Evolutionary conservation across 2,329 filamentous ascomycete species (phyloP).

Genomic region (Fusarium pseudonygamai): DNA sequence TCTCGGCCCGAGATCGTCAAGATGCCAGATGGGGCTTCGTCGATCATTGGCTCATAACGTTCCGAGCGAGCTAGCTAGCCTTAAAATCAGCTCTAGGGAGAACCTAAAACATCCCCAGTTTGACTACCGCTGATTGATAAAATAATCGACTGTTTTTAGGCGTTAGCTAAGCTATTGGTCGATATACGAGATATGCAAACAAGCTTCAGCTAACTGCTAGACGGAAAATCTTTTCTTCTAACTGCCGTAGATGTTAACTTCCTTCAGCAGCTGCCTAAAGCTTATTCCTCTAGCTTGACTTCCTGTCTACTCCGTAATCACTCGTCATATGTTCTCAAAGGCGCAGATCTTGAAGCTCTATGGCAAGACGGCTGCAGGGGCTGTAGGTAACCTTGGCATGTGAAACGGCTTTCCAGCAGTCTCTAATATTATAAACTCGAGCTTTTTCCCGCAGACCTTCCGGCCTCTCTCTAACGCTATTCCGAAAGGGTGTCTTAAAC

Average conservation of each 20-base stretch:
- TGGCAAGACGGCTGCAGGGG: fast-evolving
- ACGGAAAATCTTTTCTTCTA: fast-evolving
- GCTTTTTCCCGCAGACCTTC: neutral
- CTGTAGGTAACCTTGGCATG: neutral
- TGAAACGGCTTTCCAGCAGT: neutral
- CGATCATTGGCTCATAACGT: neutral
- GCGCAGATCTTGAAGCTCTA: neutral
- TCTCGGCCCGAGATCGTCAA: neutral
- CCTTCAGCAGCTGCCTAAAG: neutral
- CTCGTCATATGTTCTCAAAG: too few species aligned
- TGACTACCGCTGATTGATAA: neutral
- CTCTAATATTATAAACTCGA: neutral
- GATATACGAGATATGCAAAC: fast-evolving
- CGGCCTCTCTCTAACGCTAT: too few species aligned
- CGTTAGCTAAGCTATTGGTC: fast-evolving
- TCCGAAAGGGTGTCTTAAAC: too few species aligned
- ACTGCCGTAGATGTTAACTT: fast-evolving
- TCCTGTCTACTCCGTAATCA: too few species aligned
- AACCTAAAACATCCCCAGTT: neutral
- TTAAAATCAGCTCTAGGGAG: neutral
- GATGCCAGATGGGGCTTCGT: neutral
- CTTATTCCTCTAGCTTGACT: neutral
- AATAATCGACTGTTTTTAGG: neutral
- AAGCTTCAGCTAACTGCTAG: neutral
- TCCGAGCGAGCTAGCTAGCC: neutral